Conservation (phyloP, 208 protist genomes). For the Leishmania tropica region DNA sequence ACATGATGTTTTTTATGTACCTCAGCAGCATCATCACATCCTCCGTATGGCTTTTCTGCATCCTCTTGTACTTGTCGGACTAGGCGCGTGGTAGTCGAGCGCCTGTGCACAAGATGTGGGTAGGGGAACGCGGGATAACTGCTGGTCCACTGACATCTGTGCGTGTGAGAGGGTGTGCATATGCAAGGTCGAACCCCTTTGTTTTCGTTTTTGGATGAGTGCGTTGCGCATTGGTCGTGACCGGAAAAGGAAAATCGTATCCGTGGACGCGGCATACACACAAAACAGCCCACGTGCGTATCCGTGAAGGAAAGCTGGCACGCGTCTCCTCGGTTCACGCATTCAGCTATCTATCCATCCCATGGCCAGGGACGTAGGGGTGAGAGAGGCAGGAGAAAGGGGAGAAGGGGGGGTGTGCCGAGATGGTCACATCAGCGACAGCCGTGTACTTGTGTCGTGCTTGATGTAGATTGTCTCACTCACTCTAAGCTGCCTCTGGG, state of each 20-base stretch:
- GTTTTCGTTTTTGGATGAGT: too few relatives aligned
- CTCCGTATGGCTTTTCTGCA: constrained; percentile 57
- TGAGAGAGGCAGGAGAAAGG: constrained; percentile 4
- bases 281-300: neutral
- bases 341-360: neutral
- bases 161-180: neutral
- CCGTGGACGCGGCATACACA: neutral
- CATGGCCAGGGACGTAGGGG: neutral
- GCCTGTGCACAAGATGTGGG: neutral
- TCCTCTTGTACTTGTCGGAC: constrained; percentile 30
- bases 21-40: constrained; percentile 50
- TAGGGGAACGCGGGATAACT: neutral
- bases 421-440: neutral
- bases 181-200: neutral
- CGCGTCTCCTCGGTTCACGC: neutral
- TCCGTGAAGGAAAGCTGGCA: neutral
- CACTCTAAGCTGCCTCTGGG: neutral
- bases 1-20: constrained; percentile 77
- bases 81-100: neutral
- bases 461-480: neutral
- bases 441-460: neutral
- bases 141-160: neutral
- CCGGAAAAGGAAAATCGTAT: neutral
- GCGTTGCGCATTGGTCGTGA: neutral
- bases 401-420: neutral